Conservation (phyloP, 805 yeast genomes). For the Candida palmyrensis region DNA sequence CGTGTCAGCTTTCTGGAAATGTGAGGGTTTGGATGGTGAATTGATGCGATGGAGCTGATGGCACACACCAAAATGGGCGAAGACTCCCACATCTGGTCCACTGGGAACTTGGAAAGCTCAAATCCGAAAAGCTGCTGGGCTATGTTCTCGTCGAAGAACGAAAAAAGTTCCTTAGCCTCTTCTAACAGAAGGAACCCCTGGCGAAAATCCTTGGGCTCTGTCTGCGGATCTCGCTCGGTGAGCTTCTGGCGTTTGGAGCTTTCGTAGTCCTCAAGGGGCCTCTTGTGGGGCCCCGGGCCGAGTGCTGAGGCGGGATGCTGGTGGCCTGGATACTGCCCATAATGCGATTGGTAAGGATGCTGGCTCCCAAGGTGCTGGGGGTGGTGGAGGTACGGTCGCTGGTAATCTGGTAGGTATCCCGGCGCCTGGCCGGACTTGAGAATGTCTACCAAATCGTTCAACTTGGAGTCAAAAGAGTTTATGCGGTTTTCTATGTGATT, state of each 20-base stretch:
- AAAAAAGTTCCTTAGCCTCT: slow-evolving; percentile 46
- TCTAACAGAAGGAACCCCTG: slow-evolving; percentile 28
- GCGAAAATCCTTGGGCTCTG: slow-evolving; percentile 28
- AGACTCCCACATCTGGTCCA: slow-evolving; percentile 45
- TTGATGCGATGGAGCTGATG: slow-evolving; percentile 56
- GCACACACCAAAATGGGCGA: slow-evolving; percentile 58
- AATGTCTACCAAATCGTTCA: slow-evolving; percentile 32
- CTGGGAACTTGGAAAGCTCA: slow-evolving; percentile 45
- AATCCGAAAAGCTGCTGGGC: slow-evolving; percentile 66
- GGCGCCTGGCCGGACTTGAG: slow-evolving; percentile 28
- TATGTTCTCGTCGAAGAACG: slow-evolving; percentile 49
- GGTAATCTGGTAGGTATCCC: no score
- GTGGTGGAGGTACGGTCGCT: slow-evolving; percentile 18
- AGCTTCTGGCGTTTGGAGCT: neutral
- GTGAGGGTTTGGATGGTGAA: slow-evolving; percentile 45
- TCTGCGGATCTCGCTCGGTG: neutral
- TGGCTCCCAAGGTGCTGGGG: slow-evolving; percentile 10
- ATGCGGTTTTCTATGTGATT: slow-evolving; percentile 29
- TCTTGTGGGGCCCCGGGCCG: neutral
- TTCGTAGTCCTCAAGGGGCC: neutral
- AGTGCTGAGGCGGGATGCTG: neutral
- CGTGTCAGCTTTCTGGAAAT: slow-evolving; percentile 23
- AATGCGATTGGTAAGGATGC: neutral
- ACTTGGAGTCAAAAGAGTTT: slow-evolving; percentile 30
- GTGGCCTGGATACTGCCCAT: neutral